Percentiles rank a stretch among this genome's conserved stretches.
Evolutionary conservation across 106 monocot species (phyloP).

Genomic region (Dendrobium chrysotoxum): DNA sequence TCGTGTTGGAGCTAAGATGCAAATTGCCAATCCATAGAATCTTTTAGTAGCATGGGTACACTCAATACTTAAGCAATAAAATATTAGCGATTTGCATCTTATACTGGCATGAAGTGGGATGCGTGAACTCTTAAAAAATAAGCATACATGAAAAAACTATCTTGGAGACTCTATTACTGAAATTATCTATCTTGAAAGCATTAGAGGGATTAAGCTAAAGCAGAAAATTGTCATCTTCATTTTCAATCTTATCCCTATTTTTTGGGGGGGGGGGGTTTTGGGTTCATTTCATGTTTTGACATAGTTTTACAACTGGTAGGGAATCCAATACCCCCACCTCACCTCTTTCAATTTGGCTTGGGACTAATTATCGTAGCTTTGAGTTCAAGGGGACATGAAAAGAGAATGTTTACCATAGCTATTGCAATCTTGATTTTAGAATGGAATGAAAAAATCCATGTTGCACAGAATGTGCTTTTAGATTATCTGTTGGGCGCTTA

Average conservation of each 20-base stretch:
- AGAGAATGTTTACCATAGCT: too few species aligned
- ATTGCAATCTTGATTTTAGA: too few species aligned
- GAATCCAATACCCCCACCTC: too few species aligned
- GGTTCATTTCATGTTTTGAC: background rate
- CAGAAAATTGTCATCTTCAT: background rate
- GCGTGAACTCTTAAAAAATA: background rate
- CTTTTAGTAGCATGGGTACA: background rate
- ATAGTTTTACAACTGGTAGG: background rate
- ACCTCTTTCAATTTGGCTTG: too few species aligned
- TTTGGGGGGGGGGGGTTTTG: background rate
- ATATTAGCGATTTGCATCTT: background rate
- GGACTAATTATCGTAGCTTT: too few species aligned
- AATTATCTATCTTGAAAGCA: background rate
- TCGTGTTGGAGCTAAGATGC: background rate
- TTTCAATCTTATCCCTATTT: background rate
- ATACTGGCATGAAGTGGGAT: too few species aligned
- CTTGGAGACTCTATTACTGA: background rate
- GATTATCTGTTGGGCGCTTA: too few species aligned
- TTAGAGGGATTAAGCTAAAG: background rate
- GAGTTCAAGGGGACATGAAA: too few species aligned
- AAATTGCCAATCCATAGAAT: background rate
- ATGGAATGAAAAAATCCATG: too few species aligned
- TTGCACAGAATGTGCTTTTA: too few species aligned
- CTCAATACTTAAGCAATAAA: background rate
- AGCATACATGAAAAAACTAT: background rate